Percentiles rank a stretch among this genome's conserved stretches.
Evolutionary conservation across 331 rosid genomes (phyloP).

Genomic region (Erythrophleum ivorense): DNA sequence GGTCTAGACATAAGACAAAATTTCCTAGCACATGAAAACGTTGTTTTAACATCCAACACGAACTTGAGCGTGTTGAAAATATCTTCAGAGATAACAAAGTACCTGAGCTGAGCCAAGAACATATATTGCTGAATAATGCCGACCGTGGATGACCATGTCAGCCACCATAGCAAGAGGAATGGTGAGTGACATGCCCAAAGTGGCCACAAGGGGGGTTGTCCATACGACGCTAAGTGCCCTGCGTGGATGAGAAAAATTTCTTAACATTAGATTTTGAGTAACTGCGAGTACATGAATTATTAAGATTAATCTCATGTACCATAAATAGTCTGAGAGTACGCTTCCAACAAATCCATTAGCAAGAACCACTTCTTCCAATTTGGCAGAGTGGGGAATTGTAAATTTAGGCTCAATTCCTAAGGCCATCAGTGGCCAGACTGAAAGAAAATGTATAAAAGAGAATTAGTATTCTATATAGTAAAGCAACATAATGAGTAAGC

Average conservation of each 20-base stretch:
- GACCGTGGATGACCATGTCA: constrained; percentile 94
- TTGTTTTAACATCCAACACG: background rate
- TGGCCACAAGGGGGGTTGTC: constrained; percentile 96
- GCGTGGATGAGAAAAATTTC: constrained; percentile 31
- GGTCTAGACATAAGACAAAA: background rate
- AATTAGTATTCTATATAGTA: constrained; percentile 31
- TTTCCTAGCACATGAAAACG: background rate
- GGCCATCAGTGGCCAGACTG: constrained; percentile 91
- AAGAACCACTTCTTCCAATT: constrained; percentile 82
- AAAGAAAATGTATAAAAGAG: constrained; percentile 26
- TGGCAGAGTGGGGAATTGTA: constrained; percentile 81
- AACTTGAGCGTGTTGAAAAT: background rate
- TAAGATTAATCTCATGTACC: constrained; percentile 54
- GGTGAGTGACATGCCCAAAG: constrained; percentile 95
- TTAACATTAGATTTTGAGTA: constrained; percentile 29
- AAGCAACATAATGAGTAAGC: constrained; percentile 3
- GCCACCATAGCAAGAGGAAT: constrained; percentile 96
- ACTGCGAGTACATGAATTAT: background rate
- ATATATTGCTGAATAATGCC: constrained; percentile 87
- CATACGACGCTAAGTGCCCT: constrained; percentile 96
- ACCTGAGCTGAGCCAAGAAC: constrained; percentile 92
- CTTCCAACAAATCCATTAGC: constrained; percentile 93
- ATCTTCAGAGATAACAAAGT: background rate
- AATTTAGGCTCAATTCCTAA: constrained; percentile 91
- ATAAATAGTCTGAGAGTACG: constrained; percentile 87